Percentiles rank a stretch among this genome's conserved stretches.
Conservation (phyloP, 371 early-diverging fungal species). For the Mucor velutinosus region DNA sequence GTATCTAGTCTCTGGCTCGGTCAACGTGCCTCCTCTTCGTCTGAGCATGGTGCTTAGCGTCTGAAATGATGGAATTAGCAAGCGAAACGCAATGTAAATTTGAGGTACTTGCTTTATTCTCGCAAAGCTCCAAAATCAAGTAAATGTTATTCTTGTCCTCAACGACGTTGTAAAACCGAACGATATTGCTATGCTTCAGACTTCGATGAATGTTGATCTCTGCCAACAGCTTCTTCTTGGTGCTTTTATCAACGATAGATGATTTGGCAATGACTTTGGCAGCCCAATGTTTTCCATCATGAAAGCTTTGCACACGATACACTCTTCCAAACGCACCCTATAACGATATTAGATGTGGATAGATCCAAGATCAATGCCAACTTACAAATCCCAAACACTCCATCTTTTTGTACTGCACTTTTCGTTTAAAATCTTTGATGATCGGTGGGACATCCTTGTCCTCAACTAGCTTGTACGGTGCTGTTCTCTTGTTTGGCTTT, state of each 20-base stretch:
- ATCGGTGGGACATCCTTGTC: constrained; percentile 16
- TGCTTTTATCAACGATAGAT: constrained; percentile 58
- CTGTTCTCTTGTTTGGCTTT: neutral
- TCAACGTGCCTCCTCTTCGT: constrained; percentile 70
- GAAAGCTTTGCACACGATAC: constrained; percentile 60
- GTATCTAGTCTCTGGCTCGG: constrained; percentile 90
- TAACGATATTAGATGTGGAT: neutral
- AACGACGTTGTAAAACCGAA: constrained; percentile 83
- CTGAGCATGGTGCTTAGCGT: constrained; percentile 83
- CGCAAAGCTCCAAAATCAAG: constrained; percentile 95
- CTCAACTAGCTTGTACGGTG: constrained; percentile 10
- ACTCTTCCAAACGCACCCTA: constrained; percentile 94
- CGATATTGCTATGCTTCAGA: constrained; percentile 84
- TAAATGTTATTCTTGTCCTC: constrained; percentile 91
- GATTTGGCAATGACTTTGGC: constrained; percentile 81
- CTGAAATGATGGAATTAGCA: constrained; percentile 28
- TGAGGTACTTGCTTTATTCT: constrained; percentile 68
- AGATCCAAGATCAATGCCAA: neutral
- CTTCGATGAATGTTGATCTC: constrained; percentile 90
- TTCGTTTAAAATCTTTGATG: constrained; percentile 13
- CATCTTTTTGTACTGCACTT: constrained; percentile 5
- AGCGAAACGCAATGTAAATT: neutral
- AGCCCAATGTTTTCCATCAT: constrained; percentile 58
- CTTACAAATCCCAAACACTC: constrained; percentile 19
- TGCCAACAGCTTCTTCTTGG: constrained; percentile 70